Base-by-base conservation (phyloP, 2,329 filamentous ascomycete genomes). In the Aspergillus japonicus region DNA sequence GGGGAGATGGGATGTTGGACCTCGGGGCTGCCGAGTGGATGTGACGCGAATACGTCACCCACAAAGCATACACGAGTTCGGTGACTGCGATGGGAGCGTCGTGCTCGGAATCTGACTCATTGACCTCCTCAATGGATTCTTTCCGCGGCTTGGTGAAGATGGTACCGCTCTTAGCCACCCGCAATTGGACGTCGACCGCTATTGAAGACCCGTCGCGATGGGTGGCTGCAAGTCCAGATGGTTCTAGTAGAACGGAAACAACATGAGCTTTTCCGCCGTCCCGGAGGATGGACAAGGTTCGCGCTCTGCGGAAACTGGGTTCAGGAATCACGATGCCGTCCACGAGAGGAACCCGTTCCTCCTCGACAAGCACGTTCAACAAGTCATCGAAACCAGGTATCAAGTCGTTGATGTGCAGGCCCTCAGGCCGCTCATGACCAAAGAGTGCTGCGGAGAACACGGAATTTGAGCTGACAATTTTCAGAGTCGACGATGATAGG, bases 301-400 rank as follows among this genome's bases (percentile, higher is more conserved):
- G 86, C 6, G 95, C 95, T 66, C 93, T 88, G 59, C 95, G 87
- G 78, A 99, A 98, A 70, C 91, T 96, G 72, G 97, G 93, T 74
- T 99, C 95, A 1, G 95, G 93, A 58, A 99, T 89, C 16, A 99
- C 93, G 69, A 97, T 93, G n/a, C 95, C 95, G 74, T 99, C 95
- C 11, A 90, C 84, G 26, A 98, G 81, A 54, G 88, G 83, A 54
- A 97, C 83, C 47, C 91, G 88, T 67, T 99, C 93, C 71, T 97
- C 92, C 57, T 96, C 89, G 4, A 87, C 91, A 68, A 99, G 81
- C 29, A 96, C 87, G 47, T 87, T 82, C 53, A 99, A 80, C 49
- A 96, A 88, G 64, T 87, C 89, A 75, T 96, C 91, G 70, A 99
- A 98, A 49, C 88, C 86, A 0, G 94, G 93, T 29, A 99, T 89